A percentile compares a stretch with the other conserved stretches of the same genome.
phyloP scores from a whole-genome alignment of 192 early-diverging fungal species.

The Coemansia sp. region DNA sequence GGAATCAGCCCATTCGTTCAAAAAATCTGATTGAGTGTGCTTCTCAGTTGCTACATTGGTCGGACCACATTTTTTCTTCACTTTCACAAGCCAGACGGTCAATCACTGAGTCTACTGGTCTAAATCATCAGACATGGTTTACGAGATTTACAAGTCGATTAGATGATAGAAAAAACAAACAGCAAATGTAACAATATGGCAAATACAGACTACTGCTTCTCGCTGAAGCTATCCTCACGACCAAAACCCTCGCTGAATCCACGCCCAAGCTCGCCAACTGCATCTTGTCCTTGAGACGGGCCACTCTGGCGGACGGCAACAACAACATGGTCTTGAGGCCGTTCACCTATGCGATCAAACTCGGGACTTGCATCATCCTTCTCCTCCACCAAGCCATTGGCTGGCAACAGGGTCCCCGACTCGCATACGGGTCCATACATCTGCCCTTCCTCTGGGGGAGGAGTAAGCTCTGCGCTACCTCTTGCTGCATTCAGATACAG shows the following conservation, averaged over 20 bases:
- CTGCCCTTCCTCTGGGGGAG: background rate
- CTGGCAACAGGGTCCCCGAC: too few species aligned
- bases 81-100: too few species aligned
- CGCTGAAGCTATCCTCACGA: background rate
- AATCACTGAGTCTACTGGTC: too few species aligned
- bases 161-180: too few species aligned
- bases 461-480: constrained; percentile 2
- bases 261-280: background rate
- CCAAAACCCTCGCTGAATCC: constrained; percentile 16
- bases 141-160: background rate
- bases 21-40: too few species aligned
- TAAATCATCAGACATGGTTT: too few species aligned
- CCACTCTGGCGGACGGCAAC: background rate
- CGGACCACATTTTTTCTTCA: too few species aligned
- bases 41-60: too few species aligned
- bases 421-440: too few species aligned
- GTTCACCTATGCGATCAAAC: background rate
- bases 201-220: background rate
- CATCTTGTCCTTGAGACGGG: background rate
- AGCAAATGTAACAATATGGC: too few species aligned
- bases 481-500: constrained; percentile 31
- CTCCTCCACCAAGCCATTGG: constrained; percentile 3
- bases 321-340: background rate
- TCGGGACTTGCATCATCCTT: constrained; percentile 13
- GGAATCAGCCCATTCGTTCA: too few species aligned